Percentiles rank a stretch among this genome's conserved stretches.
These are phyloP conservation scores for Chamaecrista fasciculata DNA, from an alignment of 306 rosid species.

Conservation along the genomic window DNA sequence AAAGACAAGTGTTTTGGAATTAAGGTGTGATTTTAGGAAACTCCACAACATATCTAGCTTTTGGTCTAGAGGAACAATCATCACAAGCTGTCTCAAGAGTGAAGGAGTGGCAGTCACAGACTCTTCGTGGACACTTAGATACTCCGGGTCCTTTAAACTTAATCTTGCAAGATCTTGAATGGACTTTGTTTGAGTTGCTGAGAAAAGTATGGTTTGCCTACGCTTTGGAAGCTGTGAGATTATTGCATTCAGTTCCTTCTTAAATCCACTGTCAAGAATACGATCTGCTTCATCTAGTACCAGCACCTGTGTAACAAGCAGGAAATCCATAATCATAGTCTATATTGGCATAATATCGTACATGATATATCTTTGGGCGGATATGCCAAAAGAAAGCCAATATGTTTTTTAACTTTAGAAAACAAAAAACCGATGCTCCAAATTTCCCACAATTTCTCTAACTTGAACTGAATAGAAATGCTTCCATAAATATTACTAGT, in stretches of 20 bases:
- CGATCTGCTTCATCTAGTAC: conserved; percentile 98
- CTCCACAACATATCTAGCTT: conserved; percentile 92
- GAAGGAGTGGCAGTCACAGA: conserved; percentile 81
- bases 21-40: conserved; percentile 85
- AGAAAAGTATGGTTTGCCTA: conserved; percentile 89
- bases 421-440: not conserved
- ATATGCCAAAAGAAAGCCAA: not conserved
- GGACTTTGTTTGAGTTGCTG: conserved; percentile 90
- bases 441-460: not conserved
- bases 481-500: not conserved
- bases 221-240: conserved; percentile 81
- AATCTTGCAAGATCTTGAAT: conserved; percentile 91
- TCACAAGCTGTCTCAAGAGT: conserved; percentile 71
- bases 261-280: conserved; percentile 79
- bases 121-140: conserved; percentile 86
- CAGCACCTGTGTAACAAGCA: conserved; percentile 65
- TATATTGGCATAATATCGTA: conserved; percentile 1
- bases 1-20: conserved; percentile 73
- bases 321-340: conserved; percentile 41
- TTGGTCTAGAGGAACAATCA: conserved; percentile 69
- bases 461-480: not conserved
- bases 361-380: not conserved
- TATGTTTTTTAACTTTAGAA: conserved; percentile 3
- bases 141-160: conserved; percentile 97
- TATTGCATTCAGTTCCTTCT: conserved; percentile 72